Base-by-base conservation (phyloP, 768 basidiomycete genomes). In the Ramaria rubella region DNA sequence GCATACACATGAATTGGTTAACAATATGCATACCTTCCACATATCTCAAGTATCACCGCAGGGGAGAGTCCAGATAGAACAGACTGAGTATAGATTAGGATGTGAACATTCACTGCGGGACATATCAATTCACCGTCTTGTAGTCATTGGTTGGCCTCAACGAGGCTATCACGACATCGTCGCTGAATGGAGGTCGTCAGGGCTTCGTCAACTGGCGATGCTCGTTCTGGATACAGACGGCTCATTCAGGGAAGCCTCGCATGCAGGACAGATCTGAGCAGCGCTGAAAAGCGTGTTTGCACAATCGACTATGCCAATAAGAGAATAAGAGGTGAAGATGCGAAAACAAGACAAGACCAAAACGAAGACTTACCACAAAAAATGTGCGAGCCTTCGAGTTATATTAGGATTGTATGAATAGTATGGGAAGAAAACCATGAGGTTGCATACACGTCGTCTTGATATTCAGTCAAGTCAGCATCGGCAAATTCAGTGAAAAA, bases 131-230 rank as follows among this genome's bases (percentile, higher is more conserved):
- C 65, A 87, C 90, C 49, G 90, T 93, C 73, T 92, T 93, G 71
- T 92, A 93, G 69, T 93, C 90, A 65, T 93, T 93, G 4, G 89
- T 84, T 0, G 90, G 90, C 63, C 87, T 86, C 17, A 93, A 34
- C 15, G 40, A 44, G 6, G 74, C 71, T 67, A 85, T 82, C 55
- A 85, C 83, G 33, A 85, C 81, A 59, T 85, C 83, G 67, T 85
- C 80, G 15, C 80, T 82, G 51, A 26, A 27, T 14, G 7, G 23
- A 48, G 15, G 29, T 21, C 2, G 23, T 48, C 46, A 48, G 12
- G 29, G 23, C 3, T 27, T 49, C 21, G 43, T 40, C 43, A 57
- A 50, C 43, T 54, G 36, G n/a, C n/a, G n/a, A n/a, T n/a, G n/a
- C n/a, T n/a, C n/a, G 27, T 21, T 21, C 12, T 29, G 55, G 46